These are phyloP conservation scores for Nissolia schottii DNA, from an alignment of 306 rosid species.

Conservation along the genomic window DNA sequence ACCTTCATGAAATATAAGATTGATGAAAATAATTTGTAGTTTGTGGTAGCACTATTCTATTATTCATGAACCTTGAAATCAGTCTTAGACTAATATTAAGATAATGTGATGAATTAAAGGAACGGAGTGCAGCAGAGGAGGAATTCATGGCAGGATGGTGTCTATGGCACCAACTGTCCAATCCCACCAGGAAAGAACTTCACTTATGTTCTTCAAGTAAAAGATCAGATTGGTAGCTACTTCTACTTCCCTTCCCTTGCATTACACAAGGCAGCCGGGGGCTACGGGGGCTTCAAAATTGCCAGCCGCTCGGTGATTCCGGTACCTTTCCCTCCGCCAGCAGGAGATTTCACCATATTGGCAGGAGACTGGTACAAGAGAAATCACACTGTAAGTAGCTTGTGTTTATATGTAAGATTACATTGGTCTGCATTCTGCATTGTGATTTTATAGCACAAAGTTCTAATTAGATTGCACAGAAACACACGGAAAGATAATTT, in stretches of 20 bases:
- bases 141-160: slow-evolving; percentile 96
- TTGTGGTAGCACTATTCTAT: neutral
- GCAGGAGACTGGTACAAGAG: slow-evolving; percentile 85
- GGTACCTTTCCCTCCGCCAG: slow-evolving; percentile 80
- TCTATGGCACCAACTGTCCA: slow-evolving; percentile 85
- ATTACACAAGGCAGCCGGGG: slow-evolving; percentile 91
- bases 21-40: neutral
- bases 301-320: slow-evolving; percentile 73
- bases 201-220: slow-evolving; percentile 82
- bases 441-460: too few relatives aligned
- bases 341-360: slow-evolving; percentile 69
- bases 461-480: too few relatives aligned
- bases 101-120: slow-evolving; percentile 41
- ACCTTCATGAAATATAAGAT: neutral
- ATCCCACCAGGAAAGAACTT: slow-evolving; percentile 84
- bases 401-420: neutral
- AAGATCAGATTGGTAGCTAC: slow-evolving; percentile 93
- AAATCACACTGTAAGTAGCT: slow-evolving; percentile 72
- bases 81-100: neutral
- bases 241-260: slow-evolving; percentile 86
- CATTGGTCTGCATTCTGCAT: too few relatives aligned
- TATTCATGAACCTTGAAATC: neutral
- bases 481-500: too few relatives aligned
- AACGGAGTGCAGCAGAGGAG: slow-evolving; percentile 89
- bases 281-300: slow-evolving; percentile 73